Base-by-base conservation (phyloP, 768 basidiomycete genomes). In the Sporobolomyces phaffii region DNA sequence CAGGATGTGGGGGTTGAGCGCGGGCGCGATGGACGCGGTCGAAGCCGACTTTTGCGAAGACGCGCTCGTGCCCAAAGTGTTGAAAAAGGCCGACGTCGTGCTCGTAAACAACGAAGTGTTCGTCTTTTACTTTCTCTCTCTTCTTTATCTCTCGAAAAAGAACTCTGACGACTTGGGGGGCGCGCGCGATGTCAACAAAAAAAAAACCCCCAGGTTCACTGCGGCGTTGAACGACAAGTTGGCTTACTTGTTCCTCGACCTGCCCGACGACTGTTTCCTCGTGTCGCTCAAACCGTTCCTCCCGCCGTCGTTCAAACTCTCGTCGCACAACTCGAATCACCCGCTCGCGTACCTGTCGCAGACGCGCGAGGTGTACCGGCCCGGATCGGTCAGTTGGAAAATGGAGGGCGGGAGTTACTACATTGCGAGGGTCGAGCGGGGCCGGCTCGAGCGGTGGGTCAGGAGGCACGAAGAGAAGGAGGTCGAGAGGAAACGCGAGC, bases 221-320 rank as follows among this genome's bases (percentile, higher is more conserved):
- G 74, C 80, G 0, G 61, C 73, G 3, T 76, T 98, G 66, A 98
- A 97, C 77, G 89, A 90, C 74, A 84, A 86, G 1, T 79, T 99
- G 20, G 82, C 88, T 49, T 86, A 88, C 33, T 88, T 91, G 74
- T 98, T 98, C 78, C 80, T 99, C 60, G 96, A 99, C 75, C 80
- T 98, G 65, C 96, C 91, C 75, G 90, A 94, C 65, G 90, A 90
- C 24, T 91, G 92, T 0, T 86, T 86, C 52, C 88, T 99, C 51
- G 84, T 98, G 41, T 91, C 90, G 24, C 79, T 99, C 22, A 85
- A 87, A 64, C 90, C 91, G 1, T 96, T 92, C 62, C 83, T 86
- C 36, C 81, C 94, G 54, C 89, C 88, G 0, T 87, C 90, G 72
- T 86, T 87, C 48, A 93, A 89, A 41, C 81, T 96, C 63, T 90